Base-by-base conservation (phyloP, 2,329 filamentous ascomycete genomes). In the Talaromyces sp. region DNA sequence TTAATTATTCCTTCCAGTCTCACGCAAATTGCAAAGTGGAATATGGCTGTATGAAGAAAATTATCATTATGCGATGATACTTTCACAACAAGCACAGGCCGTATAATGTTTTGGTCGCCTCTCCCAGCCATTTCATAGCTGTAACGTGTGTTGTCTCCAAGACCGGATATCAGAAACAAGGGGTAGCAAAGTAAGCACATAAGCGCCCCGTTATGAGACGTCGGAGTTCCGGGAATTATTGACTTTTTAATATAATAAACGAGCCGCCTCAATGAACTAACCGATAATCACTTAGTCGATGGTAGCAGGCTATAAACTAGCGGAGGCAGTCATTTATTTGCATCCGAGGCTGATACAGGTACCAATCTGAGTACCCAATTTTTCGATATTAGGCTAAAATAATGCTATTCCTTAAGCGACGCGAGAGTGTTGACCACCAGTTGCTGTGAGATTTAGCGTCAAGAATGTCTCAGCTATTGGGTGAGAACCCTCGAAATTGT, bases 111-210 rank as follows among this genome's bases (percentile, higher is more conserved):
- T 33, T 37, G 4, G 52, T 14, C 19, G 11, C n/a, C 33, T 14
- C n/a, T 37, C 22, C 16, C 31, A 1, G n/a, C 33, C 52, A 37
- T 2, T 39, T 37, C 22, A 59, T 27, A 19, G 56, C 56, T 59
- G 56, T 59, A 59, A 59, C 56, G 37, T 33, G 56, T 45, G 24
- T 31, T 45, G 56, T 59, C 39, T 59, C 37, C 56, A 59, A 56
- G 33, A 19, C 5, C 39, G 37, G 39, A 39, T 43, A n/a, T 59
- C 56, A 45, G 56, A 59, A 59, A 59, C 56, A 37, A 59, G 56
- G 56, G 56, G 37, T 43, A 24, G 19, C 33, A 39, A 19, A 56
- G 37, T 54, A 35, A 35, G 31, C 7, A 24, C 3, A 22, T 39
- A 59, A 45, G 37, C 56, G 56, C 56, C 27, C 27, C 2, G 14